Base-by-base conservation (phyloP, 2,329 filamentous ascomycete species). In the Chlorencoelia australis region DNA sequence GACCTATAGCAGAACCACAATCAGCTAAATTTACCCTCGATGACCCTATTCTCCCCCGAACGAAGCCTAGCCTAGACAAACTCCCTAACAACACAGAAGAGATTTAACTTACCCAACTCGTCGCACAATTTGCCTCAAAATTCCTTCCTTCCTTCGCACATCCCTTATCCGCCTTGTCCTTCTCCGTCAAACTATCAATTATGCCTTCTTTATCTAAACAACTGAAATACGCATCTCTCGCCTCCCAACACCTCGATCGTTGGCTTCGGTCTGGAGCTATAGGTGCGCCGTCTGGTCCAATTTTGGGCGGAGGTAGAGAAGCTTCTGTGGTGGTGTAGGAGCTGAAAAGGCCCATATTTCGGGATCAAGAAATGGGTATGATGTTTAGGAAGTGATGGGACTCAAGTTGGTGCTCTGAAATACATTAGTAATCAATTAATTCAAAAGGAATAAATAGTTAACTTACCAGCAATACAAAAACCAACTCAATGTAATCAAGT, bases 111-210 rank as follows among this genome's bases (percentile, higher is more conserved):
- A 93, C 91, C 91, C 91, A 98, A 57, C 87, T 88, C 41, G 69
- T 72, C 13, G 87, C 86, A 60, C 91, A 98, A 57, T 89, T 83
- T 50, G 71, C 70, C 63, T 94, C 86, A 54, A 96, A 94, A 40
- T 68, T 71, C 35, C 61, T 63, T 34, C 76, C 62, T 51, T 83
- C 73, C 32, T 62, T 59, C 22, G 65, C 65, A 54, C 82, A 88
- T 35, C 68, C 66, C 44, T 68, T 69, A 43, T 63, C 62, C 37
- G 66, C 70, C 39, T 70, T 70, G 38, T 65, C 63, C 55, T 66
- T 71, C 41, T 67, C 64, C 52, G 63, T 68, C 41, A 85, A 67
- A 34, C 74, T 73, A 61, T 98, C 88, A 46, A 94, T 59, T 49
- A 98, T 89, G 55, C 71, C 65, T 66, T 87, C 71, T 47, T 72